Conservation (phyloP, 768 basidiomycete genomes). For the Lactarius vividus region DNA sequence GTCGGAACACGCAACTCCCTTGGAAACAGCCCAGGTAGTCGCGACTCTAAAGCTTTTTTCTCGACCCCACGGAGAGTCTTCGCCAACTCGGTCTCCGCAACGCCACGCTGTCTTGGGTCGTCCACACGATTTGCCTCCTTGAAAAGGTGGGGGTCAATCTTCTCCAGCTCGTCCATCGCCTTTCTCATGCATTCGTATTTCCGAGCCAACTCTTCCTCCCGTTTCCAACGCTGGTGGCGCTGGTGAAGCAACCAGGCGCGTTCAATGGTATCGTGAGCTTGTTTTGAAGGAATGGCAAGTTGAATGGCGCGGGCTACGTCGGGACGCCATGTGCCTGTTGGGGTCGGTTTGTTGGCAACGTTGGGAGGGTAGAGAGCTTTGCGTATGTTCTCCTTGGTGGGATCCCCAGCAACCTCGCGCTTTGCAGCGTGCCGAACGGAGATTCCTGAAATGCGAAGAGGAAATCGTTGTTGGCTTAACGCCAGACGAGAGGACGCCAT, state of each 20-base stretch:
- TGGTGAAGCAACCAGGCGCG: conserved; percentile 85
- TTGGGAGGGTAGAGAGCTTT: conserved; percentile 79
- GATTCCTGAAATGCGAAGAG: conserved; percentile 36
- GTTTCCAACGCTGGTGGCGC: conserved; percentile 66
- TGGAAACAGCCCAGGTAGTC: conserved; percentile 80
- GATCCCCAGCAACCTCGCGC: conserved; percentile 49
- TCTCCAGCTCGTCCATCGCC: conserved; percentile 80
- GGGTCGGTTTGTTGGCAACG: conserved; percentile 64
- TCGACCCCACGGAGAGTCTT: conserved; percentile 65
- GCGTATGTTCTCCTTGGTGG: conserved; percentile 70
- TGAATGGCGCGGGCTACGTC: conserved; percentile 75
- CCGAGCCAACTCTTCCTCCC: conserved; percentile 64
- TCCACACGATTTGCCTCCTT: conserved; percentile 71
- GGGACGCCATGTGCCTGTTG: conserved; percentile 81
- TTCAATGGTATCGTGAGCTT: conserved; percentile 90
- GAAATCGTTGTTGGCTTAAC: conserved; percentile 35
- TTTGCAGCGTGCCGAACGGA: conserved; percentile 41
- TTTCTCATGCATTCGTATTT: conserved; percentile 80
- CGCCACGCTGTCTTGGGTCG: conserved; percentile 64
- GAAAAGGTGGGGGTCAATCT: conserved; percentile 54
- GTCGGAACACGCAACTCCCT: conserved; percentile 83
- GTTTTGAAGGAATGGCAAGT: conserved; percentile 80
- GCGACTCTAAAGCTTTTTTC: conserved; percentile 68
- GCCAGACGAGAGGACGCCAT: conserved; percentile 46
- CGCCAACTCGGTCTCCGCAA: conserved; percentile 54